Conservation (phyloP, 345 rosid species). For the Gossypium anomalum region DNA sequence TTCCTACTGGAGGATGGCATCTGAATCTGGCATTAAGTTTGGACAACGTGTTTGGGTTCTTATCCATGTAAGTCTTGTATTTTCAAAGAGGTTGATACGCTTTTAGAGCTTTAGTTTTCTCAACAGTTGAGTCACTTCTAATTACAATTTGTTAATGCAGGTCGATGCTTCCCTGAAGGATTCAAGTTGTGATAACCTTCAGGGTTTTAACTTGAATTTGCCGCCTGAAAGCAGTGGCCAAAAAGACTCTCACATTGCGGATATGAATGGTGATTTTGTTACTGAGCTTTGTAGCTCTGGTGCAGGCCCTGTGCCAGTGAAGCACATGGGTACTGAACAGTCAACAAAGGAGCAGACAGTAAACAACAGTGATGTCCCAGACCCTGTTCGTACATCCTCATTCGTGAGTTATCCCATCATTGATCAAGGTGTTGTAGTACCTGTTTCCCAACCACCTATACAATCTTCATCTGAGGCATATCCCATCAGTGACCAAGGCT, state of each 20-base stretch:
- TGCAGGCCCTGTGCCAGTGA: slow-evolving; percentile 13
- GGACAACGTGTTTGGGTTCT: slow-evolving; percentile 97
- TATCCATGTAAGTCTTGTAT: slow-evolving; percentile 47
- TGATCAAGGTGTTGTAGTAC: slow-evolving; percentile 20
- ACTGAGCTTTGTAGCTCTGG: slow-evolving; percentile 19
- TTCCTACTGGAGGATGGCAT: slow-evolving; percentile 89
- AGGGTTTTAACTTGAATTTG: slow-evolving; percentile 64
- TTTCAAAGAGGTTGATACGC: not conserved
- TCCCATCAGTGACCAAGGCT: slow-evolving; percentile 6
- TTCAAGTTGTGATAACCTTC: slow-evolving; percentile 21
- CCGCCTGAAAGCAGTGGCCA: slow-evolving; percentile 41
- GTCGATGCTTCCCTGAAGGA: slow-evolving; percentile 54
- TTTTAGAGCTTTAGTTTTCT: not conserved
- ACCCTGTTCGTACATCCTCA: slow-evolving; percentile 24
- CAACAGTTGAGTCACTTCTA: not conserved
- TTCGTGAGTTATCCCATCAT: slow-evolving; percentile 12
- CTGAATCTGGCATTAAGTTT: slow-evolving; percentile 58
- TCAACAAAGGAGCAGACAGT: slow-evolving; percentile 39
- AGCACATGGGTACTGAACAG: slow-evolving; percentile 26
- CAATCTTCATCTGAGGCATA: slow-evolving; percentile 4
- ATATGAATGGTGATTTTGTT: slow-evolving; percentile 34
- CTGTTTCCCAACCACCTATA: slow-evolving; percentile 18
- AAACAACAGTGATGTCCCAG: slow-evolving; percentile 17
- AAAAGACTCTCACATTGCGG: slow-evolving; percentile 25
- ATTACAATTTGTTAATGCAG: slow-evolving; percentile 28